Conservation (phyloP, 345 rosid species). For the Boechera divaricarpa region DNA sequence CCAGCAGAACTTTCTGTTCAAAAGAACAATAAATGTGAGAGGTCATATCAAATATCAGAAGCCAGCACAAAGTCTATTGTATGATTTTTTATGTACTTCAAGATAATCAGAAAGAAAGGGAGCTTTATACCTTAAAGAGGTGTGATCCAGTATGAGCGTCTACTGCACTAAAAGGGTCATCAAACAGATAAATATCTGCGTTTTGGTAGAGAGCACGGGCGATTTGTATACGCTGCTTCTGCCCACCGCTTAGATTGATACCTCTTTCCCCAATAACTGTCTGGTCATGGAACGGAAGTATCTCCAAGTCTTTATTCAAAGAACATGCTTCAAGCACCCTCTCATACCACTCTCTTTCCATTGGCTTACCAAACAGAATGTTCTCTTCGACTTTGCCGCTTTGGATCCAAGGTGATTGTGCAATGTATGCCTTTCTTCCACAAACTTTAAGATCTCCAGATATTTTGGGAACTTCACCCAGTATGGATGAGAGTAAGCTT, state of each 20-base stretch:
- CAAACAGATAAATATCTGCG: slow-evolving; percentile 73
- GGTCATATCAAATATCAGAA: slow-evolving; percentile 1
- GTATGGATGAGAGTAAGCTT: slow-evolving; percentile 63
- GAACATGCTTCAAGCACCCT: slow-evolving; percentile 66
- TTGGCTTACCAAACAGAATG: slow-evolving; percentile 60
- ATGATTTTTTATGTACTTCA: slow-evolving; percentile 10
- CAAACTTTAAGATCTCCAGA: slow-evolving; percentile 58
- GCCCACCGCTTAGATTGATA: slow-evolving; percentile 84
- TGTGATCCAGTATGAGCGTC: slow-evolving; percentile 78
- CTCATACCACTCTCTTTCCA: slow-evolving; percentile 55
- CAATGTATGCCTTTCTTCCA: slow-evolving; percentile 71
- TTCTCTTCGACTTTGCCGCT: slow-evolving; percentile 72
- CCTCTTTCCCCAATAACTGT: slow-evolving; percentile 83
- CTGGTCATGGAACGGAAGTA: slow-evolving; percentile 60
- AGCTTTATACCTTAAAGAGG: slow-evolving; percentile 57
- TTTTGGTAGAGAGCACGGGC: slow-evolving; percentile 75
- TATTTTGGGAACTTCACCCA: slow-evolving; percentile 70
- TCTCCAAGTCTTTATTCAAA: slow-evolving; percentile 61
- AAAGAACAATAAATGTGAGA: slow-evolving; percentile 7
- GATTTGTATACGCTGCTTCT: slow-evolving; percentile 79
- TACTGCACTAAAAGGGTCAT: slow-evolving; percentile 87
- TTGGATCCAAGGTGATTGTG: slow-evolving; percentile 87
- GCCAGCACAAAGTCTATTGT: slow-evolving; percentile 6
- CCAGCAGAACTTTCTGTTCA: slow-evolving; percentile 64
- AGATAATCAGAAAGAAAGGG: slow-evolving; percentile 17